Base-by-base conservation (phyloP, 192 early-diverging fungal species). In the Dissophora ornata region DNA sequence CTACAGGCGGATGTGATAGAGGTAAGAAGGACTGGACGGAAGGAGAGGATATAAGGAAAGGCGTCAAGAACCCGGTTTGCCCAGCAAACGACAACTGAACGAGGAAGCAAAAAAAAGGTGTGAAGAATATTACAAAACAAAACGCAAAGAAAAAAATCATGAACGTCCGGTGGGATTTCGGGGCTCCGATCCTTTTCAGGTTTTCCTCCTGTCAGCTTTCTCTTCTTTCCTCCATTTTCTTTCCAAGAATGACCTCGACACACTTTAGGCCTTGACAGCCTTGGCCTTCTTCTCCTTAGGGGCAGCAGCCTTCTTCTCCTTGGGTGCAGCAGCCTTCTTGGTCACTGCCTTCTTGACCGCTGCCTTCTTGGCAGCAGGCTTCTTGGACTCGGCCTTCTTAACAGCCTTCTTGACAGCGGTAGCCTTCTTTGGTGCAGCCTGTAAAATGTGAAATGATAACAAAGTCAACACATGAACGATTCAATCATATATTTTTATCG, bases 351-450 rank as follows among this genome's bases (percentile, higher is more conserved):
- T 80, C 86, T 89, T 90, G 8, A 81, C 65, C 36, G 85, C 62
- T 42, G 80, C 70, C 79, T 84, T 87, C 58, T 79, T 79, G 51
- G 80, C 45, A 52, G 38, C 67, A 60, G 73, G 52, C 80, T 84
- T 85, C 58, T 82, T 86, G 45, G 84, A 55, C 51, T 79, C 83
- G 44, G 79, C 80, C 70, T 86, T 83, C 81, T 85, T 81, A 45
- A 49, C 44, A 41, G 64, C 66, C 68, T 83, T 86, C 67, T 80
- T 82, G 33, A 66, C 69, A 49, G 80, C 56, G 26, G 81, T 67
- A 40, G 80, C 80, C 82, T 83, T 83, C 77, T 80, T 81, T 28
- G 86, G 42, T 16, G 85, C 69, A 26, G 69, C 67, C 71, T 75
- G 30, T 6, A 2, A 47, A 48, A 16, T 38, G 36, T 38, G 36